Percentiles rank a stretch among this genome's conserved stretches.
Evolutionary conservation across 2,329 filamentous ascomycete species (phyloP).

Genomic region (Herpotrichia juniperi): DNA sequence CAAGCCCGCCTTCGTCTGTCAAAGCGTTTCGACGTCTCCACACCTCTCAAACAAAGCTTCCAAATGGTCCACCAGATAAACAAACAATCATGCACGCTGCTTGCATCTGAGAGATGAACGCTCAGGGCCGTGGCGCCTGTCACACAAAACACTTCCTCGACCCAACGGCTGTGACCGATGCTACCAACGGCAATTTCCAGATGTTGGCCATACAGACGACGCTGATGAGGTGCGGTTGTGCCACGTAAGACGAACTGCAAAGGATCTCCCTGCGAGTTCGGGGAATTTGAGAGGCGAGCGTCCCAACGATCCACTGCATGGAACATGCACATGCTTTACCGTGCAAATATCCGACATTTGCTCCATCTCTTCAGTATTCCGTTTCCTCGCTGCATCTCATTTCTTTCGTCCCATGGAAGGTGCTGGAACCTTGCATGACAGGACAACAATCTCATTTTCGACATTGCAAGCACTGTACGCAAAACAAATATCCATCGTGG

Average conservation of each 20-base stretch:
- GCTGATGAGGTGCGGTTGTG: background rate
- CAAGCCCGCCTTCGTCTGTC: background rate
- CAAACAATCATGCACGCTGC: constrained; percentile 1
- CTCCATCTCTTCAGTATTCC: background rate
- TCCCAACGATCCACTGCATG: background rate
- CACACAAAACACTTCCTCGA: background rate
- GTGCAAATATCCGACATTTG: constrained; percentile 9
- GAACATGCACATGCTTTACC: background rate
- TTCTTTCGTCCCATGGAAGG: background rate
- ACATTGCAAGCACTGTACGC: constrained; percentile 1
- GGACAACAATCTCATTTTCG: background rate
- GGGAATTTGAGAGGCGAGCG: background rate
- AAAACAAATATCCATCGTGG: constrained; percentile 2
- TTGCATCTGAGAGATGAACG: constrained; percentile 1
- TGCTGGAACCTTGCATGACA: background rate
- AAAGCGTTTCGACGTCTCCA: constrained; percentile 1
- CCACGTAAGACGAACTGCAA: background rate
- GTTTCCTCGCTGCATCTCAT: background rate
- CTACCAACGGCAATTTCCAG: background rate
- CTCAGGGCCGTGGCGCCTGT: constrained; percentile 8
- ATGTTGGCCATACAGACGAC: background rate
- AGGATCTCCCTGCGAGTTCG: constrained; percentile 1
- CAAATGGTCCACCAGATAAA: constrained; percentile 6
- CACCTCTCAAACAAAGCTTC: constrained; percentile 1
- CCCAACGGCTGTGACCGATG: background rate